phyloP scores from a whole-genome alignment of 2,329 filamentous ascomycete species.

The Cordyceps farinosa region DNA sequence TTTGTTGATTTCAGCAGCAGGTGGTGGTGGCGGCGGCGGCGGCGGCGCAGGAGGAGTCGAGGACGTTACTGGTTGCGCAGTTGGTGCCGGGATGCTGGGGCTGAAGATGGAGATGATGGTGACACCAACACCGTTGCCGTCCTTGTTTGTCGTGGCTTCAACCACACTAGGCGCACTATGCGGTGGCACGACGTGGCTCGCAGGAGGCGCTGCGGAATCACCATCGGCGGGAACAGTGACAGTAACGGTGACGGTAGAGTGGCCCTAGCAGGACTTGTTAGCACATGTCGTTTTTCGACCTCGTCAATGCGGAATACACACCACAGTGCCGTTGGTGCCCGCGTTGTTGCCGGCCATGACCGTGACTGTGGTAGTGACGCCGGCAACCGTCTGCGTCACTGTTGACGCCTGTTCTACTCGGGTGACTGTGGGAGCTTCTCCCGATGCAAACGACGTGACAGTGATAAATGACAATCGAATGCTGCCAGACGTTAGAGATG shows the following conservation, averaged over 20 bases:
- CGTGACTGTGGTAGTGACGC: not conserved
- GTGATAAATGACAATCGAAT: constrained; percentile 7
- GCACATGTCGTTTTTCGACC: not conserved
- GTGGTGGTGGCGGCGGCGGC: constrained; percentile 15
- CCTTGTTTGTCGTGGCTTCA: constrained; percentile 19
- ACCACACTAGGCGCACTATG: not conserved
- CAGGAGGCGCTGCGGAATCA: not conserved
- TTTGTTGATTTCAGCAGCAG: constrained; percentile 6
- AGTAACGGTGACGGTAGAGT: not conserved
- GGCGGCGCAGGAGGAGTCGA: not conserved
- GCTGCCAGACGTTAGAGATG: not conserved
- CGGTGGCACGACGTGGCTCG: not conserved
- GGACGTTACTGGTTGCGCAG: not conserved
- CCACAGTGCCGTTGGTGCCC: not conserved
- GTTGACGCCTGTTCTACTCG: not conserved
- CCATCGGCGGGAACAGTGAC: not conserved
- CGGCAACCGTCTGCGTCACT: not conserved
- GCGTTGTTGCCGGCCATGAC: not conserved
- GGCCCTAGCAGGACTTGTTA: not conserved
- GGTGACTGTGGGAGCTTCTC: not conserved
- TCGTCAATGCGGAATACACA: not conserved
- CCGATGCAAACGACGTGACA: not conserved
- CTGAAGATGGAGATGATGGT: constrained; percentile 18
- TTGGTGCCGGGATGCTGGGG: constrained; percentile 4
- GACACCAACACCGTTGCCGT: constrained; percentile 30